A percentile compares a stretch with the other conserved stretches of the same genome.
These are phyloP conservation scores for Penicillium occitanis DNA, from an alignment of 2,329 filamentous ascomycete genomes.

Conservation along the genomic window DNA sequence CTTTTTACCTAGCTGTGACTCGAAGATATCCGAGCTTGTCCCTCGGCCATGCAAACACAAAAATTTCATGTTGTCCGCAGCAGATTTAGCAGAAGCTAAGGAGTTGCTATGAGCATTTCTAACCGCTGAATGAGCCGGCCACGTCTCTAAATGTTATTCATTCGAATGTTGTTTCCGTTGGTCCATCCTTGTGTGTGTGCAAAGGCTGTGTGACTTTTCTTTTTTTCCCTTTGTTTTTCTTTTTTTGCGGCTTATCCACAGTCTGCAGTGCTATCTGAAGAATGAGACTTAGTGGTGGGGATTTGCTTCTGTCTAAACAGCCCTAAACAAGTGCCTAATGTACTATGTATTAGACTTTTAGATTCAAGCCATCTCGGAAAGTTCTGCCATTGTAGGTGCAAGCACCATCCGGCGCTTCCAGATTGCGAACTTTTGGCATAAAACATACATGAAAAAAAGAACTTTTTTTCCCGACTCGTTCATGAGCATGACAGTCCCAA, in stretches of 20 bases:
- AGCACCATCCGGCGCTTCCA: background rate
- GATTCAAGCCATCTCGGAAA: background rate
- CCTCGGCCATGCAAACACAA: constrained; percentile 11
- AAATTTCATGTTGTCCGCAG: constrained; percentile 1
- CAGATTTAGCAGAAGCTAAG: background rate
- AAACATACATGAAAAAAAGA: background rate
- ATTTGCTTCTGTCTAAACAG: too few relatives aligned
- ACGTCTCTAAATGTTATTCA: background rate
- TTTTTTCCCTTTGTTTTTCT: too few relatives aligned
- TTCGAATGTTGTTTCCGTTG: background rate
- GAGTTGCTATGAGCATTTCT: background rate
- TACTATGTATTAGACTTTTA: background rate
- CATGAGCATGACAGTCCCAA: background rate
- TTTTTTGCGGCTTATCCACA: background rate
- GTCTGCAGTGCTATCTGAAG: background rate
- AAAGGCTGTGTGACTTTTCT: background rate
- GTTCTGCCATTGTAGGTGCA: background rate
- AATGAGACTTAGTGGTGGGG: background rate
- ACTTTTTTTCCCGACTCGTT: background rate
- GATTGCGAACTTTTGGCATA: background rate
- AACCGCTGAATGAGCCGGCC: background rate
- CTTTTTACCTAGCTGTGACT: constrained; percentile 7
- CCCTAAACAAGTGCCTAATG: background rate
- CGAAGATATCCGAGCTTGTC: constrained; percentile 13
- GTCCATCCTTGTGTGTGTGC: background rate